Conservation (phyloP, 83 land plant genomes). For the Thuja plicata region DNA sequence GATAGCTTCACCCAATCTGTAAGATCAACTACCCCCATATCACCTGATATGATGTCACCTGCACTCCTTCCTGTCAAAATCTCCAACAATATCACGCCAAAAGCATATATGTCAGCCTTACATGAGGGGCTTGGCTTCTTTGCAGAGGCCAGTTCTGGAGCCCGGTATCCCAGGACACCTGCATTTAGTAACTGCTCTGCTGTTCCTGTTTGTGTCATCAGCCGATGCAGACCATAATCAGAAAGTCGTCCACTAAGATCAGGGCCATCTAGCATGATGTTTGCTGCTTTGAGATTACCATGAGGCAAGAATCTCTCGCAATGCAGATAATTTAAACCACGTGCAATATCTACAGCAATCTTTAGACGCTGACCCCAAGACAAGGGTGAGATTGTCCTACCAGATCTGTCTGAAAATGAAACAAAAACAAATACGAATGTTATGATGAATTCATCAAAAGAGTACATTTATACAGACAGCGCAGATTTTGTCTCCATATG, state of each 20-base stretch:
- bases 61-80: conserved; percentile 90
- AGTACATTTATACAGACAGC: background rate
- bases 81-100: conserved; percentile 87
- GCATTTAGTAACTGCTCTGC: conserved; percentile 86
- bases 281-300: conserved; percentile 94
- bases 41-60: conserved; percentile 81
- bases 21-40: conserved; percentile 80
- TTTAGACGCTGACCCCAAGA: conserved; percentile 88
- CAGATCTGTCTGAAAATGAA: conserved; percentile 81
- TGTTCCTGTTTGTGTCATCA: conserved; percentile 91
- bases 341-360: conserved; percentile 81
- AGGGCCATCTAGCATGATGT: conserved; percentile 80
- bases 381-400: conserved; percentile 63
- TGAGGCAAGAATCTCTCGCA: conserved; percentile 83
- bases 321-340: conserved; percentile 93
- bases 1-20: conserved; percentile 86
- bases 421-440: background rate
- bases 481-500: background rate
- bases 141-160: conserved; percentile 86
- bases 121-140: conserved; percentile 85
- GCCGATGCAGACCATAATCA: conserved; percentile 94
- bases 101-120: conserved; percentile 89
- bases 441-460: background rate
- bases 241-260: conserved; percentile 75
- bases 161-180: conserved; percentile 86